Conservation (phyloP, 108 stramenopile species). For the Conticribra weissflogii region DNA sequence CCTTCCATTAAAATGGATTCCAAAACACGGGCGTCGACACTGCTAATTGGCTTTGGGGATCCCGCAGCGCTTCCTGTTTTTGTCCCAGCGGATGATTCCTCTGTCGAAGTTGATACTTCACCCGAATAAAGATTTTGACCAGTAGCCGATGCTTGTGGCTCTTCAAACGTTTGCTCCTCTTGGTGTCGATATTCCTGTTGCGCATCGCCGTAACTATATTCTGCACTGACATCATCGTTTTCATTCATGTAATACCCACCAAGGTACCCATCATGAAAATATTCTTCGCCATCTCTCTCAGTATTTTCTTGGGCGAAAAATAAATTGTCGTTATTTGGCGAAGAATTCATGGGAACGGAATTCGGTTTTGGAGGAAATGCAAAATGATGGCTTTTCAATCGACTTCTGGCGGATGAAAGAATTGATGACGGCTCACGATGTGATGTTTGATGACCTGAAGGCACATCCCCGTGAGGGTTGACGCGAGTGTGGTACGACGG, state of each 20-base stretch:
- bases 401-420: not conserved
- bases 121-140: not conserved
- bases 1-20: conserved; percentile 67
- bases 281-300: not conserved
- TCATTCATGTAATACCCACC: not conserved
- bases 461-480: too few species aligned
- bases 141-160: too few species aligned
- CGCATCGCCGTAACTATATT: too few species aligned
- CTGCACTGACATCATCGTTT: not conserved
- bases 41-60: conserved; percentile 32
- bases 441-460: not conserved
- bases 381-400: not conserved
- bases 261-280: not conserved
- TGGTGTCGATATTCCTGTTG: not conserved
- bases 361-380: not conserved
- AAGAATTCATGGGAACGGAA: too few species aligned
- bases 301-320: conserved; percentile 1
- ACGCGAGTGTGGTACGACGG: too few species aligned
- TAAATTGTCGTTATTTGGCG: conserved; percentile 2
- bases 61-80: too few species aligned
- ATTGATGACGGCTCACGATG: too few species aligned
- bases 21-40: conserved; percentile 76
- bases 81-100: not conserved
- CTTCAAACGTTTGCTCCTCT: too few species aligned
- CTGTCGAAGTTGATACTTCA: not conserved